Base-by-base conservation (phyloP, 768 basidiomycete species). In the Glaciozyma martinii region DNA sequence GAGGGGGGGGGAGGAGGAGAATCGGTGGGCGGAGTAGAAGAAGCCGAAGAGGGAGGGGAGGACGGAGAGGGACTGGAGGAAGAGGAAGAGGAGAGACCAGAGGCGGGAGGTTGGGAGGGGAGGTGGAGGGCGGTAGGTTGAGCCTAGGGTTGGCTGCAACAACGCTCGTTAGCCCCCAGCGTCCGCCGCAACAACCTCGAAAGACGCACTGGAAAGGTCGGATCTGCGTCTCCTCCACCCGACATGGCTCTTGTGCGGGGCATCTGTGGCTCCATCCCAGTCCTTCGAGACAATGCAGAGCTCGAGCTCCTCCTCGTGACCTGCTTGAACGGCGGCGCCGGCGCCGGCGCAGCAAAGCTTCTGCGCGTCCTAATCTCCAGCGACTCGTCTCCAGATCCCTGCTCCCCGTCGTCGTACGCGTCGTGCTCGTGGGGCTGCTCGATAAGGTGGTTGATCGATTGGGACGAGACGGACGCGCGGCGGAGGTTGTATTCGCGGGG, bases 21-120 rank as follows among this genome's bases (percentile, higher is more conserved):
- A 8, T 46, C 6, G n/a, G 59, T 12, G 23, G 33, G 16, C 10
- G 53, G 12, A 6, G n/a, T 5, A 3, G 37, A 3, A 32, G 6
- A 21, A 7, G 16, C 6, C 18, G 7, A 19, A 6, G 7, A 23
- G 30, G 25, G 25, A 53, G 50, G 69, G 69, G 47, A 70, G 58
- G 44, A 70, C 47, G 32, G 69, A 59, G 32, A 70, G 60, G 37
- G 66, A 50, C 16, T 70, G 63, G 57, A 70, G 69, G 29, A 65
- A 59, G 53, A 59, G 46, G 57, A 70, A 63, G 12, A 70, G 23
- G 0, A 60, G 62, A 0, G 68, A 61, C 59, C 59, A 66, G 6
- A 69, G 53, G 3, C 59, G 61, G 0, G 60, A 66, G 32, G 37
- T n/a, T 7, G 56, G 56, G 40, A 1, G 62, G 50, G n/a, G 53